Conservation (phyloP, 2,329 filamentous ascomycete species). For the Botrytis squamosa region DNA sequence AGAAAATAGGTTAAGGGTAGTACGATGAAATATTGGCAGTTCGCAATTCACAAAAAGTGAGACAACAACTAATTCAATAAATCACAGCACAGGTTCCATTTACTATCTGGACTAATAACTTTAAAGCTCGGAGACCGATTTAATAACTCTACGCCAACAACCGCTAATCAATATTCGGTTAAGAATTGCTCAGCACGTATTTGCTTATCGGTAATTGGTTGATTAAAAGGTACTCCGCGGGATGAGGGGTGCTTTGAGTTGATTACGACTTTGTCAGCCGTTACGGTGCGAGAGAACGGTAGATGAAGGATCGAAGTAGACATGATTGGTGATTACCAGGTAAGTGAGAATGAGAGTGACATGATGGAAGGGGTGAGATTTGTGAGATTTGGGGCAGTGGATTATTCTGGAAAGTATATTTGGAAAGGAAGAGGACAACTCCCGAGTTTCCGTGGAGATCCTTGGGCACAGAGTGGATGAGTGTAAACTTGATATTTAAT, state of each 20-base stretch:
- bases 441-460: not conserved
- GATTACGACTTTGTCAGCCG: not conserved
- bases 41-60: conserved; percentile 6
- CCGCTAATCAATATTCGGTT: not conserved
- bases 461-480: not conserved
- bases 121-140: conserved; percentile 8
- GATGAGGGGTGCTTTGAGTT: not conserved
- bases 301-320: not conserved
- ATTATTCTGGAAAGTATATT: not conserved
- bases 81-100: not conserved
- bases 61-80: conserved; percentile 2
- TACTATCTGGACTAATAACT: not conserved
- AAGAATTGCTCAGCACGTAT: conserved; percentile 7
- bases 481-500: not conserved
- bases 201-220: not conserved
- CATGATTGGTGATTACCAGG: not conserved
- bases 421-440: not conserved
- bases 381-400: not conserved
- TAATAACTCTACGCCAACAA: not conserved
- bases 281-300: not conserved
- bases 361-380: not conserved
- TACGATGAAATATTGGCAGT: not conserved
- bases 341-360: not conserved
- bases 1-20: not conserved
- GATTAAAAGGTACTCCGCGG: not conserved